A percentile compares a stretch with the other conserved stretches of the same genome.
phyloP scores from a whole-genome alignment of 2,329 filamentous ascomycete genomes.

The Epicoccum sorghinum region DNA sequence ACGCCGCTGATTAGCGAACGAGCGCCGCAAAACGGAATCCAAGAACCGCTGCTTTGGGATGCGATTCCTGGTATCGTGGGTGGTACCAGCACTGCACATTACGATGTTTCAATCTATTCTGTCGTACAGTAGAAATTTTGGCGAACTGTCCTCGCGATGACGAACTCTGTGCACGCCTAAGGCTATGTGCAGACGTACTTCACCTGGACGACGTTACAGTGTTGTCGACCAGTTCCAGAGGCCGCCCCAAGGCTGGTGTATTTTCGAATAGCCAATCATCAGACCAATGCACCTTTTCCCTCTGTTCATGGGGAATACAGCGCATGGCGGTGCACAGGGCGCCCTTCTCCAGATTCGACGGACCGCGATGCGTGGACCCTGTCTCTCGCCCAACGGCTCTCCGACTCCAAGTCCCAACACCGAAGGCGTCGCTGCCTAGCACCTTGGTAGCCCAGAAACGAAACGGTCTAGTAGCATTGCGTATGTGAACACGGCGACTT shows the following conservation, averaged over 20 bases:
- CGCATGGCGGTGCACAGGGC: conserved; percentile 32
- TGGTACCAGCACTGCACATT: conserved; percentile 8
- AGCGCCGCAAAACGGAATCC: neutral
- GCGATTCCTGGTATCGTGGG: conserved; percentile 1
- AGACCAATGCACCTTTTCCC: conserved; percentile 1
- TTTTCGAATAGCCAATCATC: conserved; percentile 12
- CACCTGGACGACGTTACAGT: conserved; percentile 34
- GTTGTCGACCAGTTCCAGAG: conserved; percentile 23
- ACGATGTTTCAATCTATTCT: conserved; percentile 27
- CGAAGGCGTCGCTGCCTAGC: conserved; percentile 20
- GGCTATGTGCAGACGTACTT: conserved; percentile 17
- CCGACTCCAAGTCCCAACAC: neutral
- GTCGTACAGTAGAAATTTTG: conserved; percentile 25
- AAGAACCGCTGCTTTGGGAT: conserved; percentile 15
- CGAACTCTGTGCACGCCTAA: conserved; percentile 20
- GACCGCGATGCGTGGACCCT: conserved; percentile 9
- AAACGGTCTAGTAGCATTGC: conserved; percentile 6
- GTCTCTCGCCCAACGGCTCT: conserved; percentile 18
- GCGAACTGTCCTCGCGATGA: conserved; percentile 18
- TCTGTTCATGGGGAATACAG: conserved; percentile 25
- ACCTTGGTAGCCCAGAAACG: conserved; percentile 7
- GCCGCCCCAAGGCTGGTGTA: conserved; percentile 23
- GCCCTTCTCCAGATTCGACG: conserved; percentile 12
- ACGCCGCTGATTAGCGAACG: conserved; percentile 33
- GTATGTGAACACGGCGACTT: conserved; percentile 22